Conservation (phyloP, 306 rosid genomes). For the Ochetophila trinervis region DNA sequence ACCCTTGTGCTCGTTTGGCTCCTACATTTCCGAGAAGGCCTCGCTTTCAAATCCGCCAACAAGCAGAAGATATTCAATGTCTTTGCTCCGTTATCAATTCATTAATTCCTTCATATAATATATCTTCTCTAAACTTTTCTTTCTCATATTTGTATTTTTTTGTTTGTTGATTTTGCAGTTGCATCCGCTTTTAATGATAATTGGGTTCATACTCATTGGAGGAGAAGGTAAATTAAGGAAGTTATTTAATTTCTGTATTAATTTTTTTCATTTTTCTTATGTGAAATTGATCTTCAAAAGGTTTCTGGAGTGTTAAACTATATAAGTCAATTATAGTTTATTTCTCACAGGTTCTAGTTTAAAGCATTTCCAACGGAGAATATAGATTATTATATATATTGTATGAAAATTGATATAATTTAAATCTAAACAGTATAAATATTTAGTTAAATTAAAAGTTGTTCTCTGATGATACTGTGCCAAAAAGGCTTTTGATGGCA, state of each 20-base stretch:
- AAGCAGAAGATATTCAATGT: conserved; percentile 54
- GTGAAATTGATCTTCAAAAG: background rate
- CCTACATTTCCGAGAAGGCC: conserved; percentile 50
- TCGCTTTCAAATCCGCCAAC: conserved; percentile 52
- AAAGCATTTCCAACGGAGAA: too few relatives aligned
- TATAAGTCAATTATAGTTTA: too few relatives aligned
- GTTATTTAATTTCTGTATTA: background rate
- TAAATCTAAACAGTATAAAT: too few relatives aligned
- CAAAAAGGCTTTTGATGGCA: too few relatives aligned
- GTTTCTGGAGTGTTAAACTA: too few relatives aligned
- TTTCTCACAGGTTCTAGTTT: too few relatives aligned
- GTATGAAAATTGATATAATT: too few relatives aligned
- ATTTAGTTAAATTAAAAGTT: too few relatives aligned
- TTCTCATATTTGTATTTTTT: background rate
- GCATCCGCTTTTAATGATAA: conserved; percentile 60
- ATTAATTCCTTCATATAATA: background rate
- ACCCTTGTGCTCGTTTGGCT: conserved; percentile 56
- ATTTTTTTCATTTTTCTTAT: background rate
- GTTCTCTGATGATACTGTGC: too few relatives aligned
- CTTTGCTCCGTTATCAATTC: background rate
- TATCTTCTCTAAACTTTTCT: background rate
- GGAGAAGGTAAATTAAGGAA: conserved; percentile 63
- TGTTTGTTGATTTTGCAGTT: conserved; percentile 34
- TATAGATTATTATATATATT: too few relatives aligned
- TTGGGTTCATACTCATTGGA: conserved; percentile 55